Conservation (phyloP, 2,329 filamentous ascomycete genomes). For the Venturia nashicola region DNA sequence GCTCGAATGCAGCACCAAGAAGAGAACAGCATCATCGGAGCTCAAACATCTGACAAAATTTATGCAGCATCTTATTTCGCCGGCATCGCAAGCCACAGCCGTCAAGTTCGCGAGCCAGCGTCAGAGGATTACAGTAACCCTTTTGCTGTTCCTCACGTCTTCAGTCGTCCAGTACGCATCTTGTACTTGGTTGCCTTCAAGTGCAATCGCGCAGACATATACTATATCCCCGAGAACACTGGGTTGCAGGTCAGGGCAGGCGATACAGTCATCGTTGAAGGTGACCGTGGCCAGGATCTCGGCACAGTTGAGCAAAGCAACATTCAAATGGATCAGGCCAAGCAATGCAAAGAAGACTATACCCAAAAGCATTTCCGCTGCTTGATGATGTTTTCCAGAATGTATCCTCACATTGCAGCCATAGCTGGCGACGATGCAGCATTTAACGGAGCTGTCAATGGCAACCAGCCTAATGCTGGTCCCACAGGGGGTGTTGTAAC, state of each 20-base stretch:
- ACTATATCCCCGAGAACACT: constrained; percentile 93
- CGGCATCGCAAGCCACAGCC: constrained; percentile 23
- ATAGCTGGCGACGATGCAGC: constrained; percentile 7
- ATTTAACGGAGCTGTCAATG: constrained; percentile 5
- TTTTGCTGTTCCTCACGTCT: constrained; percentile 20
- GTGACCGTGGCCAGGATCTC: constrained; percentile 88
- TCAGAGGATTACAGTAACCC: constrained; percentile 17
- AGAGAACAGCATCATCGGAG: constrained; percentile 1
- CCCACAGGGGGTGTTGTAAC: not conserved
- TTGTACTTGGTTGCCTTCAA: constrained; percentile 88
- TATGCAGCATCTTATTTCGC: constrained; percentile 23
- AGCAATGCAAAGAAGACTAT: constrained; percentile 80
- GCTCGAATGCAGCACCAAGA: not conserved
- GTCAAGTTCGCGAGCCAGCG: constrained; percentile 23
- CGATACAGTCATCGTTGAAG: constrained; percentile 93
- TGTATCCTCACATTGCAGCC: constrained; percentile 10
- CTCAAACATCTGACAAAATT: constrained; percentile 5
- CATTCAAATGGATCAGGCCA: constrained; percentile 76
- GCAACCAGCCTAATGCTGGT: not conserved
- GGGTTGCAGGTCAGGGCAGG: constrained; percentile 82
- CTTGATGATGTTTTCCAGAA: constrained; percentile 90
- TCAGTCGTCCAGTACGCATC: constrained; percentile 17
- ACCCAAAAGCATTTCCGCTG: constrained; percentile 95
- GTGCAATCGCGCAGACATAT: constrained; percentile 86
- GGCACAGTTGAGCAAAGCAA: constrained; percentile 85